phyloP scores from a whole-genome alignment of 2,329 filamentous ascomycete species.

The Venturia aucupariae region DNA sequence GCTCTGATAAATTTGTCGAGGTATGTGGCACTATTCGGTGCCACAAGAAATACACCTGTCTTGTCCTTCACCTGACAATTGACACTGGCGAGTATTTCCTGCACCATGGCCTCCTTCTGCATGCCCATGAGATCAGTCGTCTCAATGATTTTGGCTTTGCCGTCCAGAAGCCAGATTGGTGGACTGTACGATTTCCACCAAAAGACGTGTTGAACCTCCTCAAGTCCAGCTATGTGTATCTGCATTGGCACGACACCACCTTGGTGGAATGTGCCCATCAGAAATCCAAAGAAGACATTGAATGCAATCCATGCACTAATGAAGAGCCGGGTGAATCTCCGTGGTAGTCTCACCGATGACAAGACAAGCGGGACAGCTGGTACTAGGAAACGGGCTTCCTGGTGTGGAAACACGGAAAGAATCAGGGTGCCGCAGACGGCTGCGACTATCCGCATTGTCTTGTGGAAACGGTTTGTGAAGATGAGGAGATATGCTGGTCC shows the following conservation, averaged over 20 bases:
- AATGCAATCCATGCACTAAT: constrained; percentile 57
- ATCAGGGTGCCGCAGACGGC: constrained; percentile 62
- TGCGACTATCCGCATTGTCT: constrained; percentile 24
- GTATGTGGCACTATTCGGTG: constrained; percentile 62
- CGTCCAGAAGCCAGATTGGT: constrained; percentile 69
- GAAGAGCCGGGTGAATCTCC: constrained; percentile 42
- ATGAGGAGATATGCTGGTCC: constrained; percentile 42
- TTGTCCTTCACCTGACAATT: constrained; percentile 48
- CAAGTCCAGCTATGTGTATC: constrained; percentile 61
- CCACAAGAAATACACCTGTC: constrained; percentile 51
- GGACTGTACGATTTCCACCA: constrained; percentile 88
- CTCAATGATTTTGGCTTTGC: constrained; percentile 61
- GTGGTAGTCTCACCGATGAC: constrained; percentile 61
- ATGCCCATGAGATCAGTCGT: constrained; percentile 70
- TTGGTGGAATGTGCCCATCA: constrained; percentile 79
- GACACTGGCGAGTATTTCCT: constrained; percentile 48
- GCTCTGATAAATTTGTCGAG: constrained; percentile 45
- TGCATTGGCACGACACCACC: constrained; percentile 69
- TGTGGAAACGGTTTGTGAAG: constrained; percentile 35
- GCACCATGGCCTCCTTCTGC: constrained; percentile 50
- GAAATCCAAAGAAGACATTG: constrained; percentile 55
- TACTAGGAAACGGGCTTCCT: constrained; percentile 70
- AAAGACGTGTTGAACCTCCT: constrained; percentile 54
- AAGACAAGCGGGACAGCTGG: constrained; percentile 69
- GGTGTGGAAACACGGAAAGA: constrained; percentile 66